phyloP scores from a whole-genome alignment of 331 rosid genomes.

The Cydonia oblonga region DNA sequence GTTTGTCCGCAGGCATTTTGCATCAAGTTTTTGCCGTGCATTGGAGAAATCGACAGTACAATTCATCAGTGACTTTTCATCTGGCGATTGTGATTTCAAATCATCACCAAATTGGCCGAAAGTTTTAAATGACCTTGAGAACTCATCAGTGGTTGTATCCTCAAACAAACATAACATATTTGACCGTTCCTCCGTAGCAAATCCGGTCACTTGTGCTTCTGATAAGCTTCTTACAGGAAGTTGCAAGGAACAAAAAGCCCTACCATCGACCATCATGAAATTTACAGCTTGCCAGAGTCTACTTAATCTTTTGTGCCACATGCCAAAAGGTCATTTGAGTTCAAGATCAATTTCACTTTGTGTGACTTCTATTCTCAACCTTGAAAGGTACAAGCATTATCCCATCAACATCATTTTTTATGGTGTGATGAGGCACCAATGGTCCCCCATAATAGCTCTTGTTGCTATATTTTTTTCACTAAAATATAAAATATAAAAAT shows the following conservation, averaged over 20 bases:
- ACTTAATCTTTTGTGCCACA: conserved; percentile 50
- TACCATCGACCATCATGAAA: conserved; percentile 13
- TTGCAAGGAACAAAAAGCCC: conserved; percentile 20
- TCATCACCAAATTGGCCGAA: conserved; percentile 53
- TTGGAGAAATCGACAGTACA: conserved; percentile 43
- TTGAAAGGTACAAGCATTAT: conserved; percentile 60
- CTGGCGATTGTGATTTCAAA: conserved; percentile 28
- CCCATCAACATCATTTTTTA: neutral
- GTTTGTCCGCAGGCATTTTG: conserved; percentile 74
- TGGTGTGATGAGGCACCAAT: neutral
- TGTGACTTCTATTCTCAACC: conserved; percentile 55
- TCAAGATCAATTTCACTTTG: conserved; percentile 38
- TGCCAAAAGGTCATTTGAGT: conserved; percentile 40
- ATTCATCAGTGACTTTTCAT: conserved; percentile 18
- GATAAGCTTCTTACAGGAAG: conserved; percentile 20
- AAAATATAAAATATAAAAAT: neutral
- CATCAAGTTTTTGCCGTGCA: conserved; percentile 53
- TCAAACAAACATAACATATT: conserved; percentile 9
- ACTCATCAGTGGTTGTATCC: conserved; percentile 13
- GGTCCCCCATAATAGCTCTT: neutral
- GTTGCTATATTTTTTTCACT: neutral
- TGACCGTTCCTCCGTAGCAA: conserved; percentile 24
- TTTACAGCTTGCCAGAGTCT: conserved; percentile 49
- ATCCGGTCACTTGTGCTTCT: conserved; percentile 12
- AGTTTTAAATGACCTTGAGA: conserved; percentile 42